phyloP scores from a whole-genome alignment of 2,329 filamentous ascomycete genomes.

The Neonectria coccinea region DNA sequence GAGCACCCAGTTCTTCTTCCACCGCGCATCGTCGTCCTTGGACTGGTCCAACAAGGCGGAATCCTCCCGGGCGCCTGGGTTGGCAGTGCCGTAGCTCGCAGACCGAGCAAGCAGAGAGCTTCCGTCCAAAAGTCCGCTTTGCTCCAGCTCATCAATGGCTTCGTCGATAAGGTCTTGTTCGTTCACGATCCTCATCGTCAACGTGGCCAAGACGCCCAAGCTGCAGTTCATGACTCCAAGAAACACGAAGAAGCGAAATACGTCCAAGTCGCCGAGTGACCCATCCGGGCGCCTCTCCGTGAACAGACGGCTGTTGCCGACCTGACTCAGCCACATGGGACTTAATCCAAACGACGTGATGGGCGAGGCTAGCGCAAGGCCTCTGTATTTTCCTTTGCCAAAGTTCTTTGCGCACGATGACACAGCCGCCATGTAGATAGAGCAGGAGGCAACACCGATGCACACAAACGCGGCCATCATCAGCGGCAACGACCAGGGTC shows the following conservation, averaged over 20 bases:
- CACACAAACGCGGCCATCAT: conserved; percentile 89
- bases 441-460: conserved; percentile 85
- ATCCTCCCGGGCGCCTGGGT: conserved; percentile 56
- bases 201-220: conserved; percentile 78
- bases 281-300: conserved; percentile 76
- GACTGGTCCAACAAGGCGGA: conserved; percentile 54
- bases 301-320: conserved; percentile 83
- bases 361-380: conserved; percentile 87
- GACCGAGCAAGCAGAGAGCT: conserved; percentile 75
- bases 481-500: conserved; percentile 76
- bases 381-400: conserved; percentile 86
- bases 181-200: conserved; percentile 82
- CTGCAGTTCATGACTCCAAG: conserved; percentile 76
- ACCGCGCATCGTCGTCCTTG: conserved; percentile 62
- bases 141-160: conserved; percentile 89
- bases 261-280: conserved; percentile 72
- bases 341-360: conserved; percentile 94
- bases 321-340: conserved; percentile 94
- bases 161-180: conserved; percentile 91
- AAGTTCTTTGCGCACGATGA: conserved; percentile 99
- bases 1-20: conserved; percentile 89
- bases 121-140: conserved; percentile 83
- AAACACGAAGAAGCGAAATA: conserved; percentile 90
- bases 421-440: conserved; percentile 91
- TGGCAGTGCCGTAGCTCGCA: conserved; percentile 72